Evolutionary conservation across 2,329 filamentous ascomycete genomes (phyloP).

Genomic region (Alternaria postmessia): DNA sequence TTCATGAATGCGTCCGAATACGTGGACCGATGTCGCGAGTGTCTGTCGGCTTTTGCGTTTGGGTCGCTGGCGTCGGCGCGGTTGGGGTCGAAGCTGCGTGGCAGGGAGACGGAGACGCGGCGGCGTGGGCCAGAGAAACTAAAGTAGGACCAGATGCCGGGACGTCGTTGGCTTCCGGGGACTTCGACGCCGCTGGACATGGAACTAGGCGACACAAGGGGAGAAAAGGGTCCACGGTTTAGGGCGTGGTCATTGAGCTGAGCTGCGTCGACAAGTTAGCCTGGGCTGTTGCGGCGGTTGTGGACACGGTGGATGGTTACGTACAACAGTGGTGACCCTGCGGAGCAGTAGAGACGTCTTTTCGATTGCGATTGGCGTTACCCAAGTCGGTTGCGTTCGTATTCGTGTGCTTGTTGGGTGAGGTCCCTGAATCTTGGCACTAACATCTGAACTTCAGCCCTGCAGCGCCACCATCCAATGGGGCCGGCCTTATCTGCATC

Average conservation of each 20-base stretch:
- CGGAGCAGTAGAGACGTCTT: neutral
- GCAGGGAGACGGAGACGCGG: slow-evolving; percentile 60
- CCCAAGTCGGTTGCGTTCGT: slow-evolving; percentile 25
- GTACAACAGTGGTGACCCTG: slow-evolving; percentile 20
- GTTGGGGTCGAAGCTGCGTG: slow-evolving; percentile 48
- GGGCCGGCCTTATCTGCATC: slow-evolving; percentile 10
- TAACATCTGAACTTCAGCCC: slow-evolving; percentile 13
- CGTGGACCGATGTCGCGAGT: slow-evolving; percentile 47
- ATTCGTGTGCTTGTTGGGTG: slow-evolving; percentile 27
- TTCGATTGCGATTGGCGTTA: slow-evolving; percentile 23
- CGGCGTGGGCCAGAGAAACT: slow-evolving; percentile 61
- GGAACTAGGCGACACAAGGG: slow-evolving; percentile 39
- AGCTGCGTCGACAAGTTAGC: slow-evolving; percentile 25
- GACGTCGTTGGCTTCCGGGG: slow-evolving; percentile 52
- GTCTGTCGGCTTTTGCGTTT: slow-evolving; percentile 58
- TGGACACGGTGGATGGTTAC: slow-evolving; percentile 9
- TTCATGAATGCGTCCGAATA: slow-evolving; percentile 53
- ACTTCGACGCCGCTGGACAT: slow-evolving; percentile 66
- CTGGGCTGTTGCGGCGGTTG: slow-evolving; percentile 15
- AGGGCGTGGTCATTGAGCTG: slow-evolving; percentile 32
- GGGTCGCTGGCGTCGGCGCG: slow-evolving; percentile 51
- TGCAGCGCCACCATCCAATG: slow-evolving; percentile 14
- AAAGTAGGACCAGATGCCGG: slow-evolving; percentile 63
- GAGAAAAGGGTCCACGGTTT: slow-evolving; percentile 30
- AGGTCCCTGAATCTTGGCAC: slow-evolving; percentile 35